Evolutionary conservation across 1,284 basidiomycete genomes (phyloP).

Genomic region (Cronartium ribicola): DNA sequence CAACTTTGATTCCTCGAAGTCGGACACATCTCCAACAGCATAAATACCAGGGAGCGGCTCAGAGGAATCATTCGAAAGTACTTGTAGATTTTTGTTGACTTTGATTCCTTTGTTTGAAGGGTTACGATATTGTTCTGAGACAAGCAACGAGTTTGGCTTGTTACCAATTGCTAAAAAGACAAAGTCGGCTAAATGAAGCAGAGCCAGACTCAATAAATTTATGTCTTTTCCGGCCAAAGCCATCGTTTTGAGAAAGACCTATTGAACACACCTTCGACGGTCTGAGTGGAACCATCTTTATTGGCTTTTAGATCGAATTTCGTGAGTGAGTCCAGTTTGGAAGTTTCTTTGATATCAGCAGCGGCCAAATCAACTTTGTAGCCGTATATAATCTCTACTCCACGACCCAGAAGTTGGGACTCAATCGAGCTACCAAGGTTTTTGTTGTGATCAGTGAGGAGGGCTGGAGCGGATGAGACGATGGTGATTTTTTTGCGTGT

Average conservation of each 20-base stretch:
- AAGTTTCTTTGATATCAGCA: slow-evolving; percentile 20
- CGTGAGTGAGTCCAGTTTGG: slow-evolving; percentile 23
- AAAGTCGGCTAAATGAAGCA: slow-evolving; percentile 25
- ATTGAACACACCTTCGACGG: slow-evolving; percentile 17
- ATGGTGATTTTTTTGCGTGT: slow-evolving; percentile 28
- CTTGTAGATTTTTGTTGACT: slow-evolving; percentile 27
- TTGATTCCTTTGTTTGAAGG: neutral
- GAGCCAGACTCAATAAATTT: neutral
- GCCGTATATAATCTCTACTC: slow-evolving; percentile 27
- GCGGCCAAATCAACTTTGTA: slow-evolving; percentile 12
- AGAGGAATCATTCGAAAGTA: slow-evolving; percentile 5
- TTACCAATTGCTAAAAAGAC: slow-evolving; percentile 38
- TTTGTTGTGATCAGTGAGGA: slow-evolving; percentile 17
- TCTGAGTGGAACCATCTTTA: neutral
- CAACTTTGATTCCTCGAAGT: slow-evolving; percentile 27
- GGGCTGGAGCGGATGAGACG: slow-evolving; percentile 10
- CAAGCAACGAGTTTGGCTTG: slow-evolving; percentile 27
- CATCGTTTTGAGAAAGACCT: neutral
- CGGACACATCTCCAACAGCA: slow-evolving; percentile 30
- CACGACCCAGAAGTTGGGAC: slow-evolving; percentile 9
- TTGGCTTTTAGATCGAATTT: slow-evolving; percentile 5
- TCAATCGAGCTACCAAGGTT: slow-evolving; percentile 18
- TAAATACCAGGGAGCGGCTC: slow-evolving; percentile 6
- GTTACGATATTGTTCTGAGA: slow-evolving; percentile 16
- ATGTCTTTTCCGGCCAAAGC: neutral